phyloP scores from a whole-genome alignment of 164 flowering plant genomes.

The Buxus sempervirens region DNA sequence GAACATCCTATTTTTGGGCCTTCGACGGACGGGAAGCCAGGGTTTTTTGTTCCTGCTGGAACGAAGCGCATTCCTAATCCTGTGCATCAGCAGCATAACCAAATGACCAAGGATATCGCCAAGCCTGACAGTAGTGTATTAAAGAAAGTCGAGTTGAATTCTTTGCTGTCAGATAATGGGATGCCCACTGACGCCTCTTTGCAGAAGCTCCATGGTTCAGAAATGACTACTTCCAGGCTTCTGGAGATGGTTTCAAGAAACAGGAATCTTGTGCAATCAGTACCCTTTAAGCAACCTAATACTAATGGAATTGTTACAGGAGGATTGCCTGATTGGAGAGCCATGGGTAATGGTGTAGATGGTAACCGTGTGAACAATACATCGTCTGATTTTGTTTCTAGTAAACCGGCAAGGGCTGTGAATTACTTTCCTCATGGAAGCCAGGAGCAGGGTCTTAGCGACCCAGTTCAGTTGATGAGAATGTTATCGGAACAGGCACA shows the following conservation, averaged over 20 bases:
- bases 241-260: slow-evolving; percentile 32
- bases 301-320: slow-evolving; percentile 32
- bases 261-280: slow-evolving; percentile 27
- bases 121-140: slow-evolving; percentile 27
- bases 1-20: slow-evolving; percentile 25
- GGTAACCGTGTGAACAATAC: slow-evolving; percentile 18
- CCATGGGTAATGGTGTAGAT: slow-evolving; percentile 19
- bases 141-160: slow-evolving; percentile 44
- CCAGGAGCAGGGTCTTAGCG: slow-evolving; percentile 52
- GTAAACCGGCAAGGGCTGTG: slow-evolving; percentile 30
- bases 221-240: slow-evolving; percentile 30
- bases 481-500: slow-evolving; percentile 50
- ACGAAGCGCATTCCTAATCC: slow-evolving; percentile 11
- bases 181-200: slow-evolving; percentile 23
- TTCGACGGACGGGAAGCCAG: slow-evolving; percentile 30
- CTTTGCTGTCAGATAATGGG: slow-evolving; percentile 29
- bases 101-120: slow-evolving; percentile 22
- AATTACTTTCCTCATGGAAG: slow-evolving; percentile 30
- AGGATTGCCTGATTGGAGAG: slow-evolving; percentile 43
- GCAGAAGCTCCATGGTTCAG: slow-evolving; percentile 33
- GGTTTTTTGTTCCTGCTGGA: slow-evolving; percentile 26
- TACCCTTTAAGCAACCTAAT: slow-evolving; percentile 37
- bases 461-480: slow-evolving; percentile 74
- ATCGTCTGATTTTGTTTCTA: slow-evolving; percentile 25
- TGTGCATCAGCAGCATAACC: slow-evolving; percentile 28